Evolutionary conservation across 2,329 filamentous ascomycete species (phyloP), one percentile per base, ranked within the genome.

Genomic region (Penicillium verrucosum): DNA sequence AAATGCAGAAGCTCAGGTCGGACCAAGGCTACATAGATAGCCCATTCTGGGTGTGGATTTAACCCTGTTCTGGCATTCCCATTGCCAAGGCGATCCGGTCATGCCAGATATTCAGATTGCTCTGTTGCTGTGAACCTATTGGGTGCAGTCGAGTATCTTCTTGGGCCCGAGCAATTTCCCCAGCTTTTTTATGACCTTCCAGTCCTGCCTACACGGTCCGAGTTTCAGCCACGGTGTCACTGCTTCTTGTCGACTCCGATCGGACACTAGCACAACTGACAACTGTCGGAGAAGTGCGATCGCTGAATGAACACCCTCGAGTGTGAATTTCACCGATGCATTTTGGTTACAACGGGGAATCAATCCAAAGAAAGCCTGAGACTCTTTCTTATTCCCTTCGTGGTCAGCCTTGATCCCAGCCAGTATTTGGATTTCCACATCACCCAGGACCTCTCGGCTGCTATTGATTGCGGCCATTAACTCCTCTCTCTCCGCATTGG

Each of bases 241-340:
- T 40, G n/a, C 9, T 25, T 48, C 41, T 11, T 25, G 36, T 34
- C 51, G 36, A 14, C 4, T 23, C 5, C n/a, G 51, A 45, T 60
- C 46, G 5, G 60, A 54, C 42, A 51, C 29, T 12, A 66, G 38
- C 14, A 62, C 45, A 16, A 58, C 59, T 9, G 63, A 27, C 12
- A 66, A 32, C 27, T 65, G 61, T 7, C 61, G 51, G 7, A 62
- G 58, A 5, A 66, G 51, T 7, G 63, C 60, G 14, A 65, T 43
- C 2, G 49, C 61, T 4, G 63, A 59, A 10, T 29, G 47, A 10
- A 65, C 42, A 27, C 60, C 61, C 23, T 62, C 40, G 5, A 62
- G 36, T 5, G 53, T 43, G 11, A 36, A 53, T 8, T 56, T 32
- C 7, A 48, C 51, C 18, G 62, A 44, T 7, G 23, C 23, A 3